Evolutionary conservation across 2,329 filamentous ascomycete species (phyloP), one percentile per base, ranked within the genome.

Genomic region (Hyphodiscus sp.): DNA sequence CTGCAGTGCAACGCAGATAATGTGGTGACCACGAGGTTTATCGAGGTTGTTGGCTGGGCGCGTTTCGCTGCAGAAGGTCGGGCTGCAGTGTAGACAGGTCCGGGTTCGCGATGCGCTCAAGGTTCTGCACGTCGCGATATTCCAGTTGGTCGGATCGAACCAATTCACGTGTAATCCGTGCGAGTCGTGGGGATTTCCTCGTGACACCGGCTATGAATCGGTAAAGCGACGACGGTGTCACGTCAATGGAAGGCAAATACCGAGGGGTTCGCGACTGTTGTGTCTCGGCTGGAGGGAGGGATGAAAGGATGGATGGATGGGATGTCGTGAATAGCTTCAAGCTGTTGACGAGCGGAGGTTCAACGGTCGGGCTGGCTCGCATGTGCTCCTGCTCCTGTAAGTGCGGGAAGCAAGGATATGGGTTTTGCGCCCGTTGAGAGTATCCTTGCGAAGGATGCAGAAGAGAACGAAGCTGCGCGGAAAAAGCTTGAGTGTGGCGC

Each of bases 341-440:
- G 29, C 2, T 47, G 53, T 46, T 49, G 47, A 48, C 42, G 49
- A 20, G 45, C 51, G 45, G 58, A 60, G 56, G 53, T 57, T 57
- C 61, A 63, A 63, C 58, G 60, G 58, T 58, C 33, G 33, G 11
- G 33, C 52, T 58, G 11, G 33, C 52, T 58, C 49, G 55, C 53
- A 57, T 59, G 53, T 47, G 51, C 43, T 26, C 23, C 4, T 41
- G 41, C 44, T 29, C 38, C 44, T 54, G 54, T 47, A 41, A 50
- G 51, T 51, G 58, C 58, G 58, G 60, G 57, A 55, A 53, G 55
- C 60, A 62, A 60, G 61, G 61, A 59, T 63, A 59, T 45, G 57
- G 57, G 57, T 42, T 51, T 49, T 44, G 47, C 44, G 50, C 50
- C 56, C 54, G 54, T 57, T 52, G 52, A 43, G 38, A 26, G 23